These are phyloP conservation scores for Lachancea quebecensis DNA, from an alignment of 805 yeast genomes.

Conservation along the genomic window DNA sequence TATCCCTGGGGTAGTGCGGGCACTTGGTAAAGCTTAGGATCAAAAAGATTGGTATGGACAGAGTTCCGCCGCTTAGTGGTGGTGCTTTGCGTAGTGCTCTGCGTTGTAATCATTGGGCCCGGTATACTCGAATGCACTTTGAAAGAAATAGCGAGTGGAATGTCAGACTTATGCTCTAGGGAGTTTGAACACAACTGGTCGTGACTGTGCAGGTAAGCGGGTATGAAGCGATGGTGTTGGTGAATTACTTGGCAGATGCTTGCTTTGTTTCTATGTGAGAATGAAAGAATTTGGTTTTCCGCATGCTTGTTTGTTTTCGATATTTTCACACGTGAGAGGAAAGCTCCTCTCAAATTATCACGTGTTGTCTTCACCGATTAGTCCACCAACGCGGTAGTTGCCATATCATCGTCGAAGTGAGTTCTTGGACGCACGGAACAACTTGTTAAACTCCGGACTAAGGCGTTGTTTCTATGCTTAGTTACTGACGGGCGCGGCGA, in stretches of 20 bases:
- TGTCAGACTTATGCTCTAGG: not conserved
- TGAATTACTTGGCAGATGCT: no score
- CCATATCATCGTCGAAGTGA: no score
- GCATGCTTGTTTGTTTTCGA: not conserved
- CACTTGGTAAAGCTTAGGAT: slow-evolving; percentile 16
- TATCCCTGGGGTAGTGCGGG: slow-evolving; percentile 13
- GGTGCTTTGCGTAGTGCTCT: slow-evolving; percentile 8
- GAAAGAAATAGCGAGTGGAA: slow-evolving; percentile 1
- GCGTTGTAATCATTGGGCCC: slow-evolving; percentile 16
- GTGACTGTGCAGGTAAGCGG: not conserved
- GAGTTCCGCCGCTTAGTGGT: slow-evolving; percentile 11
- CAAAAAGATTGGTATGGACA: slow-evolving; percentile 16
- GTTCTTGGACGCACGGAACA: no score
- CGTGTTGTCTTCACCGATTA: no score
- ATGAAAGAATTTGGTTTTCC: not conserved
- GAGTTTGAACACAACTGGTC: not conserved
- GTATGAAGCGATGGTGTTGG: not conserved
- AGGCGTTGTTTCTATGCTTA: no score
- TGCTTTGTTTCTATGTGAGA: not conserved
- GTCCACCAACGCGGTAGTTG: no score
- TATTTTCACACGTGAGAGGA: no score
- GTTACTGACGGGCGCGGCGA: no score
- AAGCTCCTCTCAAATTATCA: no score
- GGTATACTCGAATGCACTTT: not conserved
- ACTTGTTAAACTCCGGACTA: no score